Evolutionary conservation across 2,329 filamentous ascomycete genomes (phyloP).

Genomic region (Fonsecaea erecta): DNA sequence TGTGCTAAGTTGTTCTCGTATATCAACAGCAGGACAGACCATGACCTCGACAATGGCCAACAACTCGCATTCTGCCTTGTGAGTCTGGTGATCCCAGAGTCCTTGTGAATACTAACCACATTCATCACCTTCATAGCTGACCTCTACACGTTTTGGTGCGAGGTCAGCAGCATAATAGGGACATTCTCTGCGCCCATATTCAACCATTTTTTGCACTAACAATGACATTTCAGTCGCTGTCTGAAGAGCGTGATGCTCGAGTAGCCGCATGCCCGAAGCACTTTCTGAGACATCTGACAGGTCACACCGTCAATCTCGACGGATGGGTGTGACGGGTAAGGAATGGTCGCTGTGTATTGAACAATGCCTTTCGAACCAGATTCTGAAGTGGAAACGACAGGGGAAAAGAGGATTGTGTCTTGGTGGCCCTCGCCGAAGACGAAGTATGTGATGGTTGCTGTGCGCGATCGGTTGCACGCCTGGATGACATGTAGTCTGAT

Average conservation of each 20-base stretch:
- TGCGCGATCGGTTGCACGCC: not conserved
- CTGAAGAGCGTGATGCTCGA: conserved; percentile 17
- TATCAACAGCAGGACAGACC: no score
- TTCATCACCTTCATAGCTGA: not conserved
- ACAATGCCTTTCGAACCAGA: not conserved
- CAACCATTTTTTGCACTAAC: not conserved
- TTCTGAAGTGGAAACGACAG: not conserved
- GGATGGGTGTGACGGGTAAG: conserved; percentile 15
- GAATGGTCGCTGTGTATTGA: conserved; percentile 3
- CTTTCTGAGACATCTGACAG: conserved; percentile 10
- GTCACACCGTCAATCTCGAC: conserved; percentile 22
- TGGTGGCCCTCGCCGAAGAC: not conserved
- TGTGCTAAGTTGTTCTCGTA: no score
- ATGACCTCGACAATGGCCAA: no score
- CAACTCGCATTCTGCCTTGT: no score
- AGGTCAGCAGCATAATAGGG: not conserved
- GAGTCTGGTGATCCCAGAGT: no score
- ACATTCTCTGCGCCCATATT: not conserved
- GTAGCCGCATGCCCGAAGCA: conserved; percentile 18
- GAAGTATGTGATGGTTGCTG: not conserved
- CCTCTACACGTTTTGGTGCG: no score
- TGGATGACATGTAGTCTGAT: conserved; percentile 9
- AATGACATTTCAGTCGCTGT: conserved; percentile 8
- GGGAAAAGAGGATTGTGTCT: not conserved
- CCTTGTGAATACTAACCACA: not conserved